Evolutionary conservation across 305 asterid genomes (phyloP).

Genomic region (Rubia occidens): DNA sequence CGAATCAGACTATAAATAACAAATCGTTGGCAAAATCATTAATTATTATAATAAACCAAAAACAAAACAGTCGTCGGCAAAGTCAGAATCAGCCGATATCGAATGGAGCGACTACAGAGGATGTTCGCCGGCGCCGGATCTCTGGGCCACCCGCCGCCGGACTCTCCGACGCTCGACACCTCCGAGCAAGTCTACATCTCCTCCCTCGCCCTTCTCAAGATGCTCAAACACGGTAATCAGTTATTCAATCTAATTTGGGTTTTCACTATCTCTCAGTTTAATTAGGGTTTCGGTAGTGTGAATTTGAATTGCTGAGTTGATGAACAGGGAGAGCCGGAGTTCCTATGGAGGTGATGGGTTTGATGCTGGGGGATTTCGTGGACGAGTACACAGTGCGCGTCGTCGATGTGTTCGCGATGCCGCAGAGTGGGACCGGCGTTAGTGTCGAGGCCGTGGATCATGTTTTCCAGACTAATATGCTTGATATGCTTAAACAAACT

Average conservation of each 20-base stretch:
- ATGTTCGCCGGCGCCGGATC: slow-evolving; percentile 2
- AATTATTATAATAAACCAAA: not conserved
- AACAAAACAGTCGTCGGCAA: not conserved
- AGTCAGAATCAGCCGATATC: not conserved
- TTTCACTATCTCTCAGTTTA: not conserved
- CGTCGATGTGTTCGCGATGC: not conserved
- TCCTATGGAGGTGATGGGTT: slow-evolving; percentile 4
- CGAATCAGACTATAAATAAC: too few species aligned
- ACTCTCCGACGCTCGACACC: not conserved
- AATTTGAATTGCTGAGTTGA: not conserved
- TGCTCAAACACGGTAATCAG: not conserved
- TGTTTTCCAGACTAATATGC: slow-evolving; percentile 2
- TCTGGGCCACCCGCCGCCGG: not conserved
- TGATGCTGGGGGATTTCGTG: slow-evolving; percentile 1
- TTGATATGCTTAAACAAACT: slow-evolving; percentile 3
- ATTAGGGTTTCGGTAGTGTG: not conserved
- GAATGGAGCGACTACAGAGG: not conserved
- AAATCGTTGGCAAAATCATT: too few species aligned
- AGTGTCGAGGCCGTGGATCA: not conserved
- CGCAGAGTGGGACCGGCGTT: not conserved
- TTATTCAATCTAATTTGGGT: not conserved
- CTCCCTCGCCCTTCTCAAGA: slow-evolving; percentile 6
- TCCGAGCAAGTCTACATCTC: slow-evolving; percentile 1
- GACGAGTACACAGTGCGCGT: not conserved
- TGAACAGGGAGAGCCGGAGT: slow-evolving; percentile 5